Percentiles rank a stretch among this genome's conserved stretches.
Conservation (phyloP, 2,329 filamentous ascomycete species). For the Diaporthe sp. region DNA sequence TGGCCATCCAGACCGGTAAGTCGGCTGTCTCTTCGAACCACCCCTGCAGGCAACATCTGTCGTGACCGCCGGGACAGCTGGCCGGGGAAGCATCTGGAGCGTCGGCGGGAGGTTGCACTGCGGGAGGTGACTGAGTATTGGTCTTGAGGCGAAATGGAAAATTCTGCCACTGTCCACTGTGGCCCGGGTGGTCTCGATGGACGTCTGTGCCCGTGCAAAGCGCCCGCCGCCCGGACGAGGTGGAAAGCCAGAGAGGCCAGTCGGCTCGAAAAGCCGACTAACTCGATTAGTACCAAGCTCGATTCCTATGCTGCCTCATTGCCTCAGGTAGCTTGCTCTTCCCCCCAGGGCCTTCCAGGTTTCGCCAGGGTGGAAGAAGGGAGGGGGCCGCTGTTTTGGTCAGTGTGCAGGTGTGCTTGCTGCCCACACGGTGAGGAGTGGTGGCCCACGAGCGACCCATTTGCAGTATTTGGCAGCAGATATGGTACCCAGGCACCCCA, state of each 20-base stretch:
- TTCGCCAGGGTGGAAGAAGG: background rate
- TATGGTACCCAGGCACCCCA: constrained; percentile 10
- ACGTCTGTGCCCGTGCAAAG: constrained; percentile 14
- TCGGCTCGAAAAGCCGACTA: constrained; percentile 14
- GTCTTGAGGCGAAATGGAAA: background rate
- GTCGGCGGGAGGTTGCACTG: background rate
- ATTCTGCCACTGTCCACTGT: constrained; percentile 26
- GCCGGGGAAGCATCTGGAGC: background rate
- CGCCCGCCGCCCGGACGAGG: background rate
- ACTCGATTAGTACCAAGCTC: background rate
- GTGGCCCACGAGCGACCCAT: constrained; percentile 3
- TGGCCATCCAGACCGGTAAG: background rate
- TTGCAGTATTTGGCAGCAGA: constrained; percentile 12
- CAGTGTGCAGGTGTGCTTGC: background rate
- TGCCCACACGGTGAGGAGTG: constrained; percentile 9
- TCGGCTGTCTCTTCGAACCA: background rate
- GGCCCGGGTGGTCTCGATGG: constrained; percentile 12
- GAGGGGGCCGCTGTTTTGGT: background rate
- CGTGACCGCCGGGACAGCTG: constrained; percentile 8
- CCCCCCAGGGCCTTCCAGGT: constrained; percentile 6
- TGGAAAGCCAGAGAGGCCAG: constrained; percentile 10
- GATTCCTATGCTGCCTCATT: background rate
- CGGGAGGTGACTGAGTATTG: background rate
- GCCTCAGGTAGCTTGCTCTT: background rate
- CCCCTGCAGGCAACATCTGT: constrained; percentile 3